Evolutionary conservation across 2,329 filamentous ascomycete genomes (phyloP).

Genomic region (Botryotinia convoluta): DNA sequence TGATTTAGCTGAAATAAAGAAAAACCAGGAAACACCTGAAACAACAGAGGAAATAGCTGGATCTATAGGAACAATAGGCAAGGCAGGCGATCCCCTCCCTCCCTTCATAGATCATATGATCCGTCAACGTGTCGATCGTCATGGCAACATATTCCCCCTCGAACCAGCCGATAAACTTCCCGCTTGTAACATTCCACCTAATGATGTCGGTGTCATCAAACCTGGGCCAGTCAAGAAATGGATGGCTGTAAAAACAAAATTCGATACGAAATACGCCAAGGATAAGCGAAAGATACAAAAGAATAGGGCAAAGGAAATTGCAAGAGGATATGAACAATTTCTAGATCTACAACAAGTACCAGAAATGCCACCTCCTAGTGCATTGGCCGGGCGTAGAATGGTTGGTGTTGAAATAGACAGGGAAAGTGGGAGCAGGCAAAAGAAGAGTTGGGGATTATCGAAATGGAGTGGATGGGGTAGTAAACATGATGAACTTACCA

Average conservation of each 20-base stretch:
- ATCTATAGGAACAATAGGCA: constrained; percentile 56
- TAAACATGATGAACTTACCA: constrained; percentile 77
- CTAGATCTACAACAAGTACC: constrained; percentile 54
- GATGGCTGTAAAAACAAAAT: constrained; percentile 70
- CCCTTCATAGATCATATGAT: constrained; percentile 86
- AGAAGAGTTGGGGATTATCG: constrained; percentile 70
- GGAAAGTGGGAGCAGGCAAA: constrained; percentile 51
- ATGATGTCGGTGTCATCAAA: constrained; percentile 76
- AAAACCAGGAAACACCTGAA: constrained; percentile 16
- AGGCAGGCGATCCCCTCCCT: constrained; percentile 79
- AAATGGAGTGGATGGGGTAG: constrained; percentile 88
- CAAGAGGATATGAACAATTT: constrained; percentile 64
- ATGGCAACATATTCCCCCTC: constrained; percentile 71
- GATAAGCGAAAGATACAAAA: constrained; percentile 71
- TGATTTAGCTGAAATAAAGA: constrained; percentile 13
- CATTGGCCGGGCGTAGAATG: constrained; percentile 69
- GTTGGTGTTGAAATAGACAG: constrained; percentile 44
- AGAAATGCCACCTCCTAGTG: constrained; percentile 79
- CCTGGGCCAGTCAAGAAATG: constrained; percentile 77
- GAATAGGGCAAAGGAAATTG: constrained; percentile 69
- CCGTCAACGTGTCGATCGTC: constrained; percentile 76
- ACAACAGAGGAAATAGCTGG: not conserved
- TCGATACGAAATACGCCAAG: constrained; percentile 69
- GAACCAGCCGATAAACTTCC: constrained; percentile 61
- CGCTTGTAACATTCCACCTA: constrained; percentile 59